Evolutionary conservation across 208 protist genomes (phyloP), one percentile per base, ranked within the genome.

Genomic region (Trypanosoma caninum): DNA sequence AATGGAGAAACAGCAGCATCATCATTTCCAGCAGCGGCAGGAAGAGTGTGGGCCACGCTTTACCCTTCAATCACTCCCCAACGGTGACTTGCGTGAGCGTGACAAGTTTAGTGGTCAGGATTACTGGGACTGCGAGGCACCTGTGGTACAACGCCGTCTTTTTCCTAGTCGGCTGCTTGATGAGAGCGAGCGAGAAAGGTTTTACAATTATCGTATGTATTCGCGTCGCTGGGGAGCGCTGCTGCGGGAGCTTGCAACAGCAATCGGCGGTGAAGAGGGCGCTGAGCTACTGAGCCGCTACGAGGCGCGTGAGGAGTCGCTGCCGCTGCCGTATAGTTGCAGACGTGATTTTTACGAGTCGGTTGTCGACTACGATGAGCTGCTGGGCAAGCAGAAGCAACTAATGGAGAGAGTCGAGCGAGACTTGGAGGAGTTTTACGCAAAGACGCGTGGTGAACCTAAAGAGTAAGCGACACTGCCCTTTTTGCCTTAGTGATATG

Each of bases 101-200:
- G 80, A 82, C 40, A 67, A 46, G 0, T 47, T 70, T 3, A 55
- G 50, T 2, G 72, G 80, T 9, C 33, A 45, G 37, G 27, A 14
- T 31, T 75, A 80, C 62, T 79, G 72, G 69, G 34, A 78, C 20
- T 13, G 50, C 1, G 37, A 51, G 46, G 37, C 30, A 16, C 63
- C 69, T 4, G 7, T 18, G 0, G 14, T 59, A 14, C 16, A 0
- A 13, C 8, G 10, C 2, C 35, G 22, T 35, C 16, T 33, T 8
- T 50, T 68, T n/a, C 75, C 78, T 2, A 88, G 78, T 35, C 63
- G 50, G 16, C 48, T 88, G 10, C 72, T 88, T 18, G 65, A 80
- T 34, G 71, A 64, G 28, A 59, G 71, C 58, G 70, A 70, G 53
- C 50, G 61, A 6, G 59, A 69, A 9, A 72, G 72, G 41, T 59